These are phyloP conservation scores for Fraxinus albicans DNA, from an alignment of 305 asterid genomes.

Conservation along the genomic window DNA sequence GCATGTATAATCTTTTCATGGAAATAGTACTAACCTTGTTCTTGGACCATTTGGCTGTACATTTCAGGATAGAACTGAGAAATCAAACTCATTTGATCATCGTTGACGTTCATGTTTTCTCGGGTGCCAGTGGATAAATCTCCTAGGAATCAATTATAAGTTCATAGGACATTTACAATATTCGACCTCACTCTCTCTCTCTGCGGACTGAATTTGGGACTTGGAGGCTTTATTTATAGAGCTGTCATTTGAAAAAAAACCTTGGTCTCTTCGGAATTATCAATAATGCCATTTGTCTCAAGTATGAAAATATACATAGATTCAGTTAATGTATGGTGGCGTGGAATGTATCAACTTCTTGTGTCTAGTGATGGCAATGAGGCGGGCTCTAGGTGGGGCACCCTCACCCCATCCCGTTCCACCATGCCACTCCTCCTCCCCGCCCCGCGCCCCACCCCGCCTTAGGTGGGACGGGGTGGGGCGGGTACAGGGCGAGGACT, in stretches of 20 bases:
- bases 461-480: too few relatives aligned
- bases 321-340: not conserved
- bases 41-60: slow-evolving; percentile 36
- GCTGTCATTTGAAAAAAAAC: slow-evolving; percentile 23
- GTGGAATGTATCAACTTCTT: too few relatives aligned
- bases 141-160: not conserved
- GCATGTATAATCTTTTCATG: not conserved
- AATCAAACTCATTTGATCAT: slow-evolving; percentile 46
- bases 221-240: slow-evolving; percentile 43
- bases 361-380: too few relatives aligned
- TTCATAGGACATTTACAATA: not conserved
- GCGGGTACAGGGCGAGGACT: too few relatives aligned
- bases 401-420: too few relatives aligned
- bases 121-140: not conserved
- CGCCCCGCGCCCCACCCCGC: too few relatives aligned
- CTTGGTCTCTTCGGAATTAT: slow-evolving; percentile 25
- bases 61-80: slow-evolving; percentile 54
- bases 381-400: too few relatives aligned
- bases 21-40: slow-evolving; percentile 37
- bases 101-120: slow-evolving; percentile 32
- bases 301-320: slow-evolving; percentile 19
- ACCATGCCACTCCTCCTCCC: too few relatives aligned
- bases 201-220: not conserved
- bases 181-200: too few relatives aligned
- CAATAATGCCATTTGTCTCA: slow-evolving; percentile 38